Conservation (phyloP, 1,284 basidiomycete species). For the Sporisorium graminicola region DNA sequence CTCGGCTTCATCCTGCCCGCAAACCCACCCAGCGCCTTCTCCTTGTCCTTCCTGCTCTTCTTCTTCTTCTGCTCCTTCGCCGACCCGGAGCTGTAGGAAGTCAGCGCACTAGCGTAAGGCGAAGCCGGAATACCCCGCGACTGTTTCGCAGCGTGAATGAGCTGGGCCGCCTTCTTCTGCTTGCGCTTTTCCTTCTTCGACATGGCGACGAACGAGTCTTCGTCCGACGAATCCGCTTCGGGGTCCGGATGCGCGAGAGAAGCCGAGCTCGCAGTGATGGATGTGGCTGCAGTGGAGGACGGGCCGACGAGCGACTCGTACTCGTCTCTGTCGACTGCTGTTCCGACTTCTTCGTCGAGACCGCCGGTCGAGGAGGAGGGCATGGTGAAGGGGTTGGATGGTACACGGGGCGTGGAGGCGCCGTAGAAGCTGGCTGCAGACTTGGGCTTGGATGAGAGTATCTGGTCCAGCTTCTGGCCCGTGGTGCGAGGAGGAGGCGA, state of each 20-base stretch:
- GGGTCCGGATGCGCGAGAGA: conserved; percentile 4
- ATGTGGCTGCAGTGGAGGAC: not conserved
- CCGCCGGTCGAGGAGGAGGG: not conserved
- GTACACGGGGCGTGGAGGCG: not conserved
- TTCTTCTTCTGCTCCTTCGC: conserved; percentile 24
- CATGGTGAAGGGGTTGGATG: conserved; percentile 31
- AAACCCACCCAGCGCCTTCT: conserved; percentile 15
- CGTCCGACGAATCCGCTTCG: conserved; percentile 18
- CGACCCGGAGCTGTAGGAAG: not conserved
- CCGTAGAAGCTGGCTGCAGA: conserved; percentile 50
- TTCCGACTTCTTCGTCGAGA: conserved; percentile 40
- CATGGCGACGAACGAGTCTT: conserved; percentile 8
- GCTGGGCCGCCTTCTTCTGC: conserved; percentile 39
- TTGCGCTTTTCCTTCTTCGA: conserved; percentile 44
- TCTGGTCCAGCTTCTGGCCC: conserved; percentile 21
- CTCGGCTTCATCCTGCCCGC: conserved; percentile 38
- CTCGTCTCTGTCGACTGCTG: conserved; percentile 34
- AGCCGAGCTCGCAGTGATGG: not conserved
- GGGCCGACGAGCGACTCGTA: conserved; percentile 45
- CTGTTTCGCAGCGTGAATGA: conserved; percentile 10
- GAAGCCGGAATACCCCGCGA: conserved; percentile 20
- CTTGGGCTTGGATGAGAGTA: conserved; percentile 38
- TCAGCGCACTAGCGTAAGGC: conserved; percentile 38
- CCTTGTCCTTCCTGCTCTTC: conserved; percentile 23
- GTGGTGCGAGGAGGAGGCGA: not conserved